Conservation (phyloP, 2,329 filamentous ascomycete species). For the Trichoderma citrinoviride region DNA sequence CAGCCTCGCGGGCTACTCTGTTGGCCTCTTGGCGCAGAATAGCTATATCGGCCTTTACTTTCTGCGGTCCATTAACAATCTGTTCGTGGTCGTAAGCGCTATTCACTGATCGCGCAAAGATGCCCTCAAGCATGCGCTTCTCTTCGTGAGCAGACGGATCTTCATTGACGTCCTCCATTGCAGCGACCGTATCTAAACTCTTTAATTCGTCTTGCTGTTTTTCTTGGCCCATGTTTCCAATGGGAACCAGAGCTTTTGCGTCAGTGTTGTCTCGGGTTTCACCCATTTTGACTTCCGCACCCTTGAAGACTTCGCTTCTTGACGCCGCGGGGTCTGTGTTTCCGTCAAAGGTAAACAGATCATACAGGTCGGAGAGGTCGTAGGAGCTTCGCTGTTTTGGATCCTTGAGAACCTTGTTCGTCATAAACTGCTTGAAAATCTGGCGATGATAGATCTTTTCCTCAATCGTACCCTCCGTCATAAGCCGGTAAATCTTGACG, state of each 20-base stretch:
- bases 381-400: conserved; percentile 92
- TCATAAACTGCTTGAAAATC: conserved; percentile 97
- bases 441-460: conserved; percentile 99
- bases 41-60: conserved; percentile 68
- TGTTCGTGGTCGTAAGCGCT: conserved; percentile 92
- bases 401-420: conserved; percentile 92
- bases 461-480: conserved; percentile 96
- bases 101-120: conserved; percentile 85
- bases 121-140: conserved; percentile 79
- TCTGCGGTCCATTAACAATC: conserved; percentile 75
- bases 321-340: conserved; percentile 62
- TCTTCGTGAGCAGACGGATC: conserved; percentile 56
- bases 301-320: conserved; percentile 81
- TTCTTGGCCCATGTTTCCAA: conserved; percentile 22
- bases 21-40: conserved; percentile 82
- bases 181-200: conserved; percentile 59
- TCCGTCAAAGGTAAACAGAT: conserved; percentile 71
- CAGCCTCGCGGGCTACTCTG: conserved; percentile 73
- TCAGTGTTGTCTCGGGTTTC: conserved; percentile 8
- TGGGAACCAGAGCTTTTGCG: conserved; percentile 18
- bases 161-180: conserved; percentile 61
- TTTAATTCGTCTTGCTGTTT: conserved; percentile 46
- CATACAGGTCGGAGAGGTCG: conserved; percentile 83
- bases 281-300: conserved; percentile 64
- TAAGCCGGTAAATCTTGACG: conserved; percentile 94